Evolutionary conservation across 805 yeast species (phyloP), one percentile per base, ranked within the genome.

Genomic region (Metschnikowia aberdeeniae): DNA sequence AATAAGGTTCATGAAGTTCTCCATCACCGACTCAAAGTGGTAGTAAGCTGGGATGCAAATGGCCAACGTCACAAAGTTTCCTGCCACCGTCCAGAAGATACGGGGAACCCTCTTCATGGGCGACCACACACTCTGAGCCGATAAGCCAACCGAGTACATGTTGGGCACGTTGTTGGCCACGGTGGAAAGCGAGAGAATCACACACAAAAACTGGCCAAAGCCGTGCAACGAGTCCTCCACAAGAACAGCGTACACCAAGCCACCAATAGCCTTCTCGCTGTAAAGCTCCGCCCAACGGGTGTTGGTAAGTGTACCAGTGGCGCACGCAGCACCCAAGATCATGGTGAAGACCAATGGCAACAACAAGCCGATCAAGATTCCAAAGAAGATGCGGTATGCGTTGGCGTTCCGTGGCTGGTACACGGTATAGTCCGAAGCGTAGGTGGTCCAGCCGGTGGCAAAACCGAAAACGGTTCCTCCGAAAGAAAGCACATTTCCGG

Each of bases 361-460:
- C 45, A 73, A 67, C 57, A 88, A 73, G 55, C 95, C 95, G 36
- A 66, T 51, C 48, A 78, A 63, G 45, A 89, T 80, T 52, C 81
- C 76, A 44, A 77, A 62, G 70, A 88, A 89, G 45, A 88, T 73
- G 60, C 72, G 82, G 60, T 54, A 52, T 36, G 79, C 70, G 64
- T 76, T 77, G 52, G 83, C 80, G 58, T 78, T 75, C 57, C 77
- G 72, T 54, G 85, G 87, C 78, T 86, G 88, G 71, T 88, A 90
- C 36, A 84, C 89, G 40, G 96, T 88, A 70, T 89, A 90, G 69
- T 89, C 97, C 42, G 95, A 81, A 24, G 97, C 93, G 57, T 83
- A 88, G 14, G 96, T 83, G 45, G 95, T 80, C 97, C 97, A 89
- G 51, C 97, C 97, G 44, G 96, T 79, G 41, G 96, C 95, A 60